Evolutionary conservation across 768 basidiomycete genomes (phyloP), one percentile per base, ranked within the genome.

Genomic region (Amanita rubescens): DNA sequence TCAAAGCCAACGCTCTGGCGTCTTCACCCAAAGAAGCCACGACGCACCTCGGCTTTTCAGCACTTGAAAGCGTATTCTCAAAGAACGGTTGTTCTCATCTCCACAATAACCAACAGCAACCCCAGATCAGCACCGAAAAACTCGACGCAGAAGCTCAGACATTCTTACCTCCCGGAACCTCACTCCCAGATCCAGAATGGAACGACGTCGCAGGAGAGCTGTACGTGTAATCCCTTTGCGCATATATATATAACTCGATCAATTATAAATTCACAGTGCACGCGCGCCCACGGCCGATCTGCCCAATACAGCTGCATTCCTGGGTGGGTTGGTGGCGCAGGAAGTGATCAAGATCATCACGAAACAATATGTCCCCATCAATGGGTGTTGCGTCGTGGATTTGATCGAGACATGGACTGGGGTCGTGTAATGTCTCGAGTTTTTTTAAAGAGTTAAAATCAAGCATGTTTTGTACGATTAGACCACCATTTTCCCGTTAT

Each of bases 301-400:
- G 3, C 95, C 95, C 5, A 98, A 94, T 59, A 94, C 85, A 1
- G 91, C 95, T 0, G 94, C 94, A 1, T 82, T 98, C 62, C 73
- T 97, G 0, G 96, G 96, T 1, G 96, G 96, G 2, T 68, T 98
- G 33, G 86, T 97, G 17, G 93, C 94, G 22, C 96, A 99, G 61
- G 96, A 99, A 65, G 84, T 85, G 5, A 98, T 98, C 76, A 98
- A 99, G 77, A 77, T 98, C 70, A 86, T 95, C 62, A 99, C 95
- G 54, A 84, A 82, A 62, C 96, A 99, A 68, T 99, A 99, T 65
- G 78, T 94, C 12, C 94, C 96, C 7, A 78, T 95, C 57, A 81
- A 86, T 56, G 90, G 91, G 12, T 86, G 85, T 58, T 90, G 87
- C 60, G 76, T 91, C 20, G 73, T 95, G 45, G 94, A 98, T 69